These are phyloP conservation scores for Passiflora organensis DNA, from an alignment of 345 rosid species.

Conservation along the genomic window DNA sequence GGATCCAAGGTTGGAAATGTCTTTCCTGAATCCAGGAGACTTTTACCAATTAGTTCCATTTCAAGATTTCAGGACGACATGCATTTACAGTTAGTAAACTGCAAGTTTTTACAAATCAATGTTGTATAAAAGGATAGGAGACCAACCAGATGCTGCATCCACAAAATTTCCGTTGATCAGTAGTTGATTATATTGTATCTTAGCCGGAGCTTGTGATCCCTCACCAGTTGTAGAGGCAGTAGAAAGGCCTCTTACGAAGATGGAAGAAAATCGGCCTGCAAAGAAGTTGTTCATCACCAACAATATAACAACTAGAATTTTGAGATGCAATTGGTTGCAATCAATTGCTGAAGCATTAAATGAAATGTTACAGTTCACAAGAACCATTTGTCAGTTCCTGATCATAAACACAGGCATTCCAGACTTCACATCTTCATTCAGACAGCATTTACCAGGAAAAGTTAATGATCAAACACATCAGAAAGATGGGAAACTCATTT, in stretches of 20 bases:
- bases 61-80: background rate
- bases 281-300: no score
- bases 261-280: background rate
- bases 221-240: conserved; percentile 10
- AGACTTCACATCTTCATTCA: background rate
- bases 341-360: background rate
- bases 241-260: conserved; percentile 7
- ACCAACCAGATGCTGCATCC: conserved; percentile 27
- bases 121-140: background rate
- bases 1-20: conserved; percentile 82
- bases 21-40: conserved; percentile 28
- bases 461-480: no score
- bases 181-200: conserved; percentile 18
- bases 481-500: background rate
- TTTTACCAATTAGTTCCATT: background rate
- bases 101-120: no score
- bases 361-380: background rate
- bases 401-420: background rate
- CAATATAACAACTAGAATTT: background rate
- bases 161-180: conserved; percentile 25
- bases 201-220: conserved; percentile 15
- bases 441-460: background rate
- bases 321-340: background rate
- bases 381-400: background rate
- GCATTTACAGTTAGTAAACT: no score